phyloP scores from a whole-genome alignment of 495 filamentous ascomycete species.

The Lophiostoma macrostomum region DNA sequence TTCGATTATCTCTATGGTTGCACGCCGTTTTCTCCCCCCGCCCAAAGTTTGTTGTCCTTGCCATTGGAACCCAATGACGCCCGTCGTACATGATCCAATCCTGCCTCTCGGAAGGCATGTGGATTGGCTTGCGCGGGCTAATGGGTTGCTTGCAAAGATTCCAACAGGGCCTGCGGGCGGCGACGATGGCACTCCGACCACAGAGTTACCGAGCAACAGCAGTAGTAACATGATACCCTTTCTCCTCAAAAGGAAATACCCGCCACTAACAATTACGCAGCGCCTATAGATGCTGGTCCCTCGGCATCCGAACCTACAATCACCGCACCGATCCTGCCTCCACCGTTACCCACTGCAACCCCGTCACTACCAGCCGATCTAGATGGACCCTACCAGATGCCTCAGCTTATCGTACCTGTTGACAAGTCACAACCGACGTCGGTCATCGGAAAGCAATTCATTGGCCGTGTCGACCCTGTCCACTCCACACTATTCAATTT shows the following conservation, averaged over 20 bases:
- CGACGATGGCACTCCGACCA: neutral
- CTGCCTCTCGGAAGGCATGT: slow-evolving; percentile 3
- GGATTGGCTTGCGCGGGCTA: slow-evolving; percentile 13
- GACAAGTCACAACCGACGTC: slow-evolving; percentile 27
- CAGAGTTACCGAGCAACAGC: neutral
- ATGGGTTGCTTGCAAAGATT: slow-evolving; percentile 12
- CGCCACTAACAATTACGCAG: neutral
- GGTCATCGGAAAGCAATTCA: slow-evolving; percentile 34
- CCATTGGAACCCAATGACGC: neutral
- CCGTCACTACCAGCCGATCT: neutral
- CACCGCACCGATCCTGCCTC: neutral
- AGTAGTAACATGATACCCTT: slow-evolving; percentile 3
- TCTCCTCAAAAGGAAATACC: neutral
- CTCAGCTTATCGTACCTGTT: slow-evolving; percentile 38
- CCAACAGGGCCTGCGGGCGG: neutral
- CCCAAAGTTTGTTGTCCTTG: neutral
- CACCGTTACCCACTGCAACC: neutral
- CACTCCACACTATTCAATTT: slow-evolving; percentile 40
- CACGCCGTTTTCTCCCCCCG: slow-evolving; percentile 6
- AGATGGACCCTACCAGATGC: neutral
- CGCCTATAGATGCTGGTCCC: neutral
- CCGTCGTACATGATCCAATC: neutral
- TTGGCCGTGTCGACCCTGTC: slow-evolving; percentile 24
- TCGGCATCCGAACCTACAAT: neutral
- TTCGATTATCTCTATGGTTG: neutral